Conservation (phyloP, 1,284 basidiomycete genomes). For the Chiua sp. region DNA sequence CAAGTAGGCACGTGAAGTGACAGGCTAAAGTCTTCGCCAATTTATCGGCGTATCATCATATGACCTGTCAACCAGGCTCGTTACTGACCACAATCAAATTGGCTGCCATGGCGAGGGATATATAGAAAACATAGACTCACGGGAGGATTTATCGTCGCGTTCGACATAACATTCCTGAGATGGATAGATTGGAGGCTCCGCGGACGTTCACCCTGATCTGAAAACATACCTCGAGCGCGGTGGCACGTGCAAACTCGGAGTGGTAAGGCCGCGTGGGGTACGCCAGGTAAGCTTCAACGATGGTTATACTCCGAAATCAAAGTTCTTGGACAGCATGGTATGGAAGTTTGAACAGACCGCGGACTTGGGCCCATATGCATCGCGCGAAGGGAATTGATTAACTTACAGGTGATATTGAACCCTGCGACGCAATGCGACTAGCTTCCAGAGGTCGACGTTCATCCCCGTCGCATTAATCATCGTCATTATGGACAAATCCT, state of each 20-base stretch:
- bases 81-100: neutral
- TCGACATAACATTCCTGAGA: neutral
- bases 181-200: neutral
- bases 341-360: constrained; percentile 4
- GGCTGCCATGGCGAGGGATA: constrained; percentile 11
- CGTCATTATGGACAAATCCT: no score
- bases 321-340: constrained; percentile 3
- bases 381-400: neutral
- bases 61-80: neutral
- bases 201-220: neutral
- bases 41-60: neutral
- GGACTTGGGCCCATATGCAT: neutral
- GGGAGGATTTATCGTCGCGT: constrained; percentile 2
- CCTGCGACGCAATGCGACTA: neutral
- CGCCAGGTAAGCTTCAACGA: neutral
- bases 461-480: neutral
- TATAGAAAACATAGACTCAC: neutral
- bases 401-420: neutral
- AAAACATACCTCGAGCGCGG: neutral
- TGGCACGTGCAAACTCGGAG: neutral
- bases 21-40: neutral
- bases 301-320: neutral
- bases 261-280: constrained; percentile 4
- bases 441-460: neutral
- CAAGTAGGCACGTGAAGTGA: neutral